Conservation (phyloP, 306 rosid genomes). For the Albizia julibrissin region DNA sequence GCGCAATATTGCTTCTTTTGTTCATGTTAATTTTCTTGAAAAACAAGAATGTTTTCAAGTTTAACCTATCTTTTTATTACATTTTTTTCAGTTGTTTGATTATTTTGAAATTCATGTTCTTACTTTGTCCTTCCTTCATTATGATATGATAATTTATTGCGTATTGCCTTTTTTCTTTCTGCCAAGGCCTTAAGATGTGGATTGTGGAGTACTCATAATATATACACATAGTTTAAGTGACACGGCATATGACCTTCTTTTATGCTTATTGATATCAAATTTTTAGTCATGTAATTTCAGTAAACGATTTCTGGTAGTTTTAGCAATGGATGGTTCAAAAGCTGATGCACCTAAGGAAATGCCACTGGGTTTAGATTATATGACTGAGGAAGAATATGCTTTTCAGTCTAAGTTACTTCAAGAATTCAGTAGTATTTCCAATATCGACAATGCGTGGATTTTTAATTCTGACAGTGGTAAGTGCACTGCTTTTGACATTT, state of each 20-base stretch:
- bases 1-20: background rate
- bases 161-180: background rate
- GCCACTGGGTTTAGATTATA: conserved; percentile 59
- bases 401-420: conserved; percentile 72
- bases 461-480: conserved; percentile 61
- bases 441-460: conserved; percentile 81
- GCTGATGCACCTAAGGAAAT: conserved; percentile 33
- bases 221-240: background rate
- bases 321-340: conserved; percentile 63
- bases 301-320: conserved; percentile 33
- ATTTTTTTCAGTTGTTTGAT: background rate
- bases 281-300: conserved; percentile 23
- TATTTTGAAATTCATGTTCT: background rate
- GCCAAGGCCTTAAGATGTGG: background rate
- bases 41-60: background rate
- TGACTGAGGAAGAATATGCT: conserved; percentile 64
- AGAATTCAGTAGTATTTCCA: conserved; percentile 59
- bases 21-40: background rate
- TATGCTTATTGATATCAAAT: background rate
- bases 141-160: background rate
- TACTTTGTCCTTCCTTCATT: background rate
- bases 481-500: background rate
- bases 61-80: background rate
- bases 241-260: background rate
- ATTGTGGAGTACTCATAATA: background rate